These are phyloP conservation scores for Coprinopsis marcescibilis DNA, from an alignment of 768 basidiomycete species.

Conservation along the genomic window DNA sequence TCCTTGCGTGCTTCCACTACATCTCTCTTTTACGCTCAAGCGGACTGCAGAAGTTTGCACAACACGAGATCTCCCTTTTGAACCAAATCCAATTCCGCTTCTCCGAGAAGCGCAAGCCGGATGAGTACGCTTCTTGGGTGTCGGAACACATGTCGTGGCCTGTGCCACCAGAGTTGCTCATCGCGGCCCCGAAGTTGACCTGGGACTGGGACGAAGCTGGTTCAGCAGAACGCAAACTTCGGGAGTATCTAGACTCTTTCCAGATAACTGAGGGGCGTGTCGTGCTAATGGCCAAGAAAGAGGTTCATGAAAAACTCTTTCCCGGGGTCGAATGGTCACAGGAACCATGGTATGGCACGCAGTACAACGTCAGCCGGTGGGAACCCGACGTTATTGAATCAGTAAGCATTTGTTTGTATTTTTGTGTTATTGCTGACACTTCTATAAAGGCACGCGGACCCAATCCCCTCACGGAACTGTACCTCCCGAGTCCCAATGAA, in stretches of 20 bases:
- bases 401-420: conserved; percentile 26
- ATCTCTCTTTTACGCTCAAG: conserved; percentile 62
- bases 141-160: conserved; percentile 76
- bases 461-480: conserved; percentile 63
- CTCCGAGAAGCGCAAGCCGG: conserved; percentile 75
- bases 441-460: conserved; percentile 50
- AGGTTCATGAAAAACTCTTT: conserved; percentile 48
- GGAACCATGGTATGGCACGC: conserved; percentile 92
- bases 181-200: conserved; percentile 65
- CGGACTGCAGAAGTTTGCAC: conserved; percentile 56
- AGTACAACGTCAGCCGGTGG: conserved; percentile 71
- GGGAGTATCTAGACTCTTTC: conserved; percentile 56
- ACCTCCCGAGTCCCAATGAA: conserved; percentile 78
- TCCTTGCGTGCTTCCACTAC: conserved; percentile 74
- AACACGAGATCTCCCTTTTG: conserved; percentile 70
- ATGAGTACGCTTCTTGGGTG: conserved; percentile 73
- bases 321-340: conserved; percentile 50
- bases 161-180: conserved; percentile 67
- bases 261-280: conserved; percentile 56
- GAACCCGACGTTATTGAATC: conserved; percentile 55
- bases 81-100: conserved; percentile 78
- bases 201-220: conserved; percentile 63
- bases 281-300: conserved; percentile 74
- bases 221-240: conserved; percentile 47
- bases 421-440: conserved; percentile 1